Evolutionary conservation across 148 eudicot genomes (phyloP).

Genomic region (Vaccinium corymbosum): DNA sequence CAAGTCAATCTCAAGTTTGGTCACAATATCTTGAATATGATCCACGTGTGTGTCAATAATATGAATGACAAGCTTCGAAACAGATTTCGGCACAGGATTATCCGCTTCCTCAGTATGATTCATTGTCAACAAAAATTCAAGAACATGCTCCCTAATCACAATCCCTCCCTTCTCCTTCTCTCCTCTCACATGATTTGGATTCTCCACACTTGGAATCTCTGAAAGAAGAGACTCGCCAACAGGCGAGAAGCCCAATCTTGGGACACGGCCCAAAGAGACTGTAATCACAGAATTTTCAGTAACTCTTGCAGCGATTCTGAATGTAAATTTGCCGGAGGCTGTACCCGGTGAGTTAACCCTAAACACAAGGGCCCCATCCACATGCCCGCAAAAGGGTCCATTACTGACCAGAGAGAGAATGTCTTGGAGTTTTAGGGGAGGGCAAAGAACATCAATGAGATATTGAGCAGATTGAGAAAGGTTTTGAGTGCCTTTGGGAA

Average conservation of each 20-base stretch:
- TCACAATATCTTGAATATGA: slow-evolving; percentile 85
- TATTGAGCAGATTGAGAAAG: slow-evolving; percentile 75
- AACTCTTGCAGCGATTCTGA: slow-evolving; percentile 81
- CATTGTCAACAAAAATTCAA: slow-evolving; percentile 88
- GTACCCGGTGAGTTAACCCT: slow-evolving; percentile 93
- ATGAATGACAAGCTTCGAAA: slow-evolving; percentile 80
- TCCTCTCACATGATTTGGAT: slow-evolving; percentile 38
- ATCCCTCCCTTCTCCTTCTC: slow-evolving; percentile 39
- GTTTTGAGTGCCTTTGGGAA: slow-evolving; percentile 76
- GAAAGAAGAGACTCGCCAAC: slow-evolving; percentile 65
- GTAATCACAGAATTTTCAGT: slow-evolving; percentile 87
- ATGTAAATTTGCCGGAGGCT: slow-evolving; percentile 70
- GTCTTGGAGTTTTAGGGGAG: slow-evolving; percentile 89
- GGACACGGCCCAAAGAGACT: slow-evolving; percentile 85
- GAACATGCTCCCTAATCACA: slow-evolving; percentile 83
- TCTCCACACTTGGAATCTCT: slow-evolving; percentile 82
- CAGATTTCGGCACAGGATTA: slow-evolving; percentile 90
- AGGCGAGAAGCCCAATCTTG: slow-evolving; percentile 85
- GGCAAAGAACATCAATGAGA: slow-evolving; percentile 82
- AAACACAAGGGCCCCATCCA: slow-evolving; percentile 87
- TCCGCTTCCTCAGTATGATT: slow-evolving; percentile 98
- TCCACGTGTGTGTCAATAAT: slow-evolving; percentile 93
- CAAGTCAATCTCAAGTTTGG: slow-evolving; percentile 87
- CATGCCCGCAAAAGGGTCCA: slow-evolving; percentile 89
- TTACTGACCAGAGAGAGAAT: slow-evolving; percentile 85